Evolutionary conservation across 257 asterid species (phyloP), one percentile per base, ranked within the genome.

Genomic region (Echites panduratus): DNA sequence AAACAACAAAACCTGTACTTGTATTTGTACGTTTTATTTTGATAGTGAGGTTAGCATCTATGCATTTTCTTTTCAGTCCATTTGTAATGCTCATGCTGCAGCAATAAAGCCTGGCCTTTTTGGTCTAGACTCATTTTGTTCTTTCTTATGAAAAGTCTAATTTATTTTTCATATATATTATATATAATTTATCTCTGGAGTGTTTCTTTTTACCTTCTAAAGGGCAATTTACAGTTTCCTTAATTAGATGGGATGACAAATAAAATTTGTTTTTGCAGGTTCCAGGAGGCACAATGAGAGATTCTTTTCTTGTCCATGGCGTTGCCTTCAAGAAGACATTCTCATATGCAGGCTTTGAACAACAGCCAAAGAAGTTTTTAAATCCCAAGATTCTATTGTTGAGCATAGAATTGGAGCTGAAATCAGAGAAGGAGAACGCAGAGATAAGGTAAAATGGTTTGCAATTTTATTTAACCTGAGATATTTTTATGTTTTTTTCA

Each of bases 321-420:
- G 99, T 95, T 72, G 99, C 99, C 76, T 95, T 95, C 86, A 95
- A 95, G 78, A 95, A 95, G 88, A 95, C 99, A 73, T 95, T 95
- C 84, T 95, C 99, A 44, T 95, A 95, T 85, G 99, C 98, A 78
- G 99, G 99, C 76, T 92, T 95, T 82, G 99, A 95, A 85, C 99
- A 95, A 84, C 99, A 95, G 71, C 99, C 98, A 11, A 94, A 94
- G 78, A 88, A 85, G 78, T 90, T 94, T 78, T 48, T 83, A 50
- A 85, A 84, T 75, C 99, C 96, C 74, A 88, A 85, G 88, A 86
- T 94, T 64, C 96, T 94, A 67, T 73, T 94, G 78, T 87, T 94
- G 54, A 94, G 91, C 88, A 91, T 94, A 58, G 99, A 94, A 77
- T 78, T 94, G 87, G 99, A 94, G 81, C 86, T 94, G 74, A 94